These are phyloP conservation scores for Iberis pinnata DNA, from an alignment of 345 rosid genomes.

Conservation along the genomic window DNA sequence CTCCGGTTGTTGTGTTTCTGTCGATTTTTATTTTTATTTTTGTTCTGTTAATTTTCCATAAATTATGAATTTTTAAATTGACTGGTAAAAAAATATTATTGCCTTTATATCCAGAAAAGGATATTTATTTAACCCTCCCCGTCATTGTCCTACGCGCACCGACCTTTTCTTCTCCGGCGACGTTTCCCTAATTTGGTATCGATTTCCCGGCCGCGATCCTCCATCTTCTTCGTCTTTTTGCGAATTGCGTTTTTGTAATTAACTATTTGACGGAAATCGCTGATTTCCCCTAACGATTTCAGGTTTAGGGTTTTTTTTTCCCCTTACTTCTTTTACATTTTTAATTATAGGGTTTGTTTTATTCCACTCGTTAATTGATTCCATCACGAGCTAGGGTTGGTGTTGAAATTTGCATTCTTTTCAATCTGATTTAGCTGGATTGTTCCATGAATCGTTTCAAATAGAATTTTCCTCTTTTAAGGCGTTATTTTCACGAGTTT, in stretches of 20 bases:
- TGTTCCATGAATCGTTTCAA: neutral
- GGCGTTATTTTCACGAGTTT: neutral
- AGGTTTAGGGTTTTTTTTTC: slow-evolving; percentile 24
- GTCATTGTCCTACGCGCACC: slow-evolving; percentile 26
- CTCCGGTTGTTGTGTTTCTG: neutral
- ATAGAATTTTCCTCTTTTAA: neutral
- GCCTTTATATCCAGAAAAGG: slow-evolving; percentile 14
- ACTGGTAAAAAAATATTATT: slow-evolving; percentile 3
- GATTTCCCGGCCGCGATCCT: neutral
- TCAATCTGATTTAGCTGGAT: neutral
- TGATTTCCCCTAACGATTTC: slow-evolving; percentile 10
- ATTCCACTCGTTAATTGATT: slow-evolving; percentile 11
- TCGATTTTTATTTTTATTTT: neutral
- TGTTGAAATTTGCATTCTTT: neutral
- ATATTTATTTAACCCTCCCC: slow-evolving; percentile 5
- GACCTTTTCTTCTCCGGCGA: slow-evolving; percentile 26
- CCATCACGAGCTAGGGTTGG: slow-evolving; percentile 17
- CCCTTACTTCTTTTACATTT: neutral
- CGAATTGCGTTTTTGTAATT: slow-evolving; percentile 1
- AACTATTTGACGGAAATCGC: slow-evolving; percentile 7
- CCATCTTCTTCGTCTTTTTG: neutral
- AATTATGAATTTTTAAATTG: neutral
- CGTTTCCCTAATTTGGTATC: neutral
- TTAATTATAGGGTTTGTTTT: neutral
- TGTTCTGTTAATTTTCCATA: neutral